Percentiles rank a stretch among this genome's conserved stretches.
Evolutionary conservation across 1,139 yeast species (phyloP).

Genomic region (Candida sp.): DNA sequence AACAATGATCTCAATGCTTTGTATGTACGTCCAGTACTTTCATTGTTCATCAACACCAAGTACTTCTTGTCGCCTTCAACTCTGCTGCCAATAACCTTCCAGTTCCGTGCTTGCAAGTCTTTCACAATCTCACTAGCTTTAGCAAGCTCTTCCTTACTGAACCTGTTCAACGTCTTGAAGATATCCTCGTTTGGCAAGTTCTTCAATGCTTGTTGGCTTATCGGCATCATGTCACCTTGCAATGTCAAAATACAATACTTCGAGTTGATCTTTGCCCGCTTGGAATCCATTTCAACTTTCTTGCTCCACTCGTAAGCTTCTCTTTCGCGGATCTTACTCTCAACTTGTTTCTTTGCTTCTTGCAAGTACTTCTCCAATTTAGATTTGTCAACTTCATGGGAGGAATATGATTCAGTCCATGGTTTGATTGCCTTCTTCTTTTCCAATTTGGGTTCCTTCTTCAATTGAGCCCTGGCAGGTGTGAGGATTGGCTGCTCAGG

Average conservation of each 20-base stretch:
- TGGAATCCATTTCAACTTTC: conserved; percentile 28
- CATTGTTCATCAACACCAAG: conserved; percentile 29
- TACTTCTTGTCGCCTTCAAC: conserved; percentile 24
- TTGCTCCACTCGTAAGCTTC: conserved; percentile 60
- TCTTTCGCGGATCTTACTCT: conserved; percentile 49
- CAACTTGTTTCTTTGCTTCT: conserved; percentile 47
- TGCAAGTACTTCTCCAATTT: conserved; percentile 43
- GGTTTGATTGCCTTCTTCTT: background rate
- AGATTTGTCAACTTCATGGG: conserved; percentile 16
- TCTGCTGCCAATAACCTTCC: conserved; percentile 43
- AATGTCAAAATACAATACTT: conserved; percentile 53
- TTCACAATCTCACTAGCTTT: conserved; percentile 14
- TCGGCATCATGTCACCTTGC: conserved; percentile 42
- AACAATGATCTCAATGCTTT: conserved; percentile 28
- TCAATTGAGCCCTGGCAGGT: too few species aligned
- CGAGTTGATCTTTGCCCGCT: conserved; percentile 28
- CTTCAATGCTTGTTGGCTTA: conserved; percentile 47
- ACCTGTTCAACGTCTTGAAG: conserved; percentile 44
- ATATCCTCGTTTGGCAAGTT: conserved; percentile 43
- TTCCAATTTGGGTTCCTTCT: conserved; percentile 1
- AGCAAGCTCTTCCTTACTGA: conserved; percentile 33
- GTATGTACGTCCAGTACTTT: conserved; percentile 14
- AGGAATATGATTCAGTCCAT: background rate
- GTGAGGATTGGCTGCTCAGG: conserved; percentile 1
- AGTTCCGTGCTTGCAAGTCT: conserved; percentile 29